Percentiles rank a stretch among this genome's conserved stretches.
Conservation (phyloP, 2,329 filamentous ascomycete genomes). For the Paraphaeosphaeria minitans region DNA sequence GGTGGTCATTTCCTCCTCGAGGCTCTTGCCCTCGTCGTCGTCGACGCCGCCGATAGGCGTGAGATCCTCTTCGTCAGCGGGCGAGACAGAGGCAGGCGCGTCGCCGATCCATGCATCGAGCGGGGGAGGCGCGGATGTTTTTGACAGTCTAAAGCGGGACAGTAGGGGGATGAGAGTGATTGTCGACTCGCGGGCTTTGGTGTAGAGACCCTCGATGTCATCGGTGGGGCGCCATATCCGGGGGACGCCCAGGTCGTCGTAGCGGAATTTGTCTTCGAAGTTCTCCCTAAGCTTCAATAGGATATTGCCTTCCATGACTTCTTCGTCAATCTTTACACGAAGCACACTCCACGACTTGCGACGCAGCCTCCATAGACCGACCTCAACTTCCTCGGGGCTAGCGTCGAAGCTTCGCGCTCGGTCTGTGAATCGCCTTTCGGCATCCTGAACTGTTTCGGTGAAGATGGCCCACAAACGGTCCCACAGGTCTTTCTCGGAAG, state of each 20-base stretch:
- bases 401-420: constrained; percentile 93
- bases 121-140: constrained; percentile 78
- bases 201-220: constrained; percentile 96
- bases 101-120: constrained; percentile 82
- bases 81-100: constrained; percentile 73
- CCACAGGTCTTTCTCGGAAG: constrained; percentile 86
- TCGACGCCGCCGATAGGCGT: constrained; percentile 90
- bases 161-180: constrained; percentile 88
- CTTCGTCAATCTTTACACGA: constrained; percentile 89
- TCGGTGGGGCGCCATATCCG: constrained; percentile 96
- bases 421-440: constrained; percentile 83
- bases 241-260: constrained; percentile 92
- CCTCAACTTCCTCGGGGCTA: constrained; percentile 84
- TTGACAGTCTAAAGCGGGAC: constrained; percentile 77
- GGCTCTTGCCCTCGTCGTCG: constrained; percentile 89
- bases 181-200: constrained; percentile 88
- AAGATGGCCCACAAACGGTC: constrained; percentile 93
- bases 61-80: constrained; percentile 89
- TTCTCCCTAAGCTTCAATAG: constrained; percentile 95
- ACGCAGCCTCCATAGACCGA: constrained; percentile 89
- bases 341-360: constrained; percentile 95
- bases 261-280: constrained; percentile 99
- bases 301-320: constrained; percentile 97
- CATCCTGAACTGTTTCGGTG: constrained; percentile 78
- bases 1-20: constrained; percentile 97